Evolutionary conservation across 2,329 filamentous ascomycete species (phyloP).

Genomic region (Knoxdaviesia capensis): DNA sequence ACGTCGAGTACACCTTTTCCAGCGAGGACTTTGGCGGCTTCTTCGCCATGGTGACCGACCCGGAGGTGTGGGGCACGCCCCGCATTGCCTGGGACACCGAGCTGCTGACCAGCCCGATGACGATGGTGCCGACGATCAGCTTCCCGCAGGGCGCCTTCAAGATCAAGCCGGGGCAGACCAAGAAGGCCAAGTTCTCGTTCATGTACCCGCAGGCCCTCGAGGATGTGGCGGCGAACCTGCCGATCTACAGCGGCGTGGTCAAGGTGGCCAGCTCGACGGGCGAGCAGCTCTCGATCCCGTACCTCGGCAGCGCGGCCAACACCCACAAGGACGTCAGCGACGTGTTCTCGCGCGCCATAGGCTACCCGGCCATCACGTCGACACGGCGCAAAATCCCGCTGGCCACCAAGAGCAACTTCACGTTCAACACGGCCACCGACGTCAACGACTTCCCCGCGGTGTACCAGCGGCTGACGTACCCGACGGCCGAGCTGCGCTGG

Average conservation of each 20-base stretch:
- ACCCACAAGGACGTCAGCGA: slow-evolving; percentile 1
- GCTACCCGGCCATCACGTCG: neutral
- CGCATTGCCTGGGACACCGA: slow-evolving; percentile 1
- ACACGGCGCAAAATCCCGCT: neutral
- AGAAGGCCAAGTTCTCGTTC: slow-evolving; percentile 7
- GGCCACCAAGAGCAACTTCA: slow-evolving; percentile 4
- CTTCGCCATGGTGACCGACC: slow-evolving; percentile 2
- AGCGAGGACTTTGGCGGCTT: neutral
- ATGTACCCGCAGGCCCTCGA: slow-evolving; percentile 12
- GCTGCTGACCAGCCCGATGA: slow-evolving; percentile 1
- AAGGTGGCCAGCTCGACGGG: neutral
- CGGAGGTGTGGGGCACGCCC: slow-evolving; percentile 4
- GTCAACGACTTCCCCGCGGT: slow-evolving; percentile 7
- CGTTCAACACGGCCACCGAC: slow-evolving; percentile 3
- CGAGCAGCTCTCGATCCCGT: slow-evolving; percentile 14
- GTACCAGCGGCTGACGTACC: slow-evolving; percentile 10
- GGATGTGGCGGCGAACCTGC: slow-evolving; percentile 13
- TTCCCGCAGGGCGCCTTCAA: slow-evolving; percentile 9
- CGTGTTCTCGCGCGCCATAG: slow-evolving; percentile 1
- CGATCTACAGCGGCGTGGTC: slow-evolving; percentile 1
- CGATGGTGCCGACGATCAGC: neutral
- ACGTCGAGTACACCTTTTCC: slow-evolving; percentile 17
- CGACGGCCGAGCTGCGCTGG: slow-evolving; percentile 15
- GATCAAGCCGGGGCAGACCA: slow-evolving; percentile 4
- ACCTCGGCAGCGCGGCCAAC: slow-evolving; percentile 9